Evolutionary conservation across 345 rosid species (phyloP), one percentile per base, ranked within the genome.

Genomic region (Salix purpurea): DNA sequence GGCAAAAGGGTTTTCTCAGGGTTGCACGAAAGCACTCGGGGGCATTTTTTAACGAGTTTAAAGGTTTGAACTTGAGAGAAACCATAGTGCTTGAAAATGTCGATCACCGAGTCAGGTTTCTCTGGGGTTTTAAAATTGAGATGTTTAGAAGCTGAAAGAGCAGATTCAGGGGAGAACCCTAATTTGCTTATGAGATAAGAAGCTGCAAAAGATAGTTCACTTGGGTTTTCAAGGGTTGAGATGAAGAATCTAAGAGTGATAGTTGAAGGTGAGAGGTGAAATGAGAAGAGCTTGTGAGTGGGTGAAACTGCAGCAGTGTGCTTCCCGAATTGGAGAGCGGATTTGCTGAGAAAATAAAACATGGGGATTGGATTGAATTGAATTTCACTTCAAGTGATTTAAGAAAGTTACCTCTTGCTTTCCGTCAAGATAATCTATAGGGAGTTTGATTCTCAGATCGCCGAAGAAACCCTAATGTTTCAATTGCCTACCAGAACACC

Each of bases 101-200:
- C 54, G 2, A 86, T 6, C 0, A 86, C 64, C 4, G 74, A 71
- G 61, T 82, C 78, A 5, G 87, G 69, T 4, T 73, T 80, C 2
- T 76, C 73, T 6, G 81, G 77, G 74, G 69, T 80, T 30, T 75
- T 15, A 16, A 83, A 81, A 8, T 50, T 71, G 37, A 79, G 10
- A 42, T 4, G 2, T n/a, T 36, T 78, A 24, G 86, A 69, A 3
- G 71, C 75, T 24, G 73, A 21, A 3, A 60, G 21, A 48, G 90
- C 87, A 9, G 52, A 70, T 44, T 85, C 78, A 1, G 75, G 71
- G 4, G 88, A 84, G 7, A 89, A 69, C 69, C 86, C 88, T 71
- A 28, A 76, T 44, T 67, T 58, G n/a, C 79, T 67, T 0, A 81
- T 69, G 66, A 84, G 89, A 80, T 83, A 87, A 3, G 87, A 87